Conservation (phyloP, 345 rosid species). For the Bruguiera sexangula region DNA sequence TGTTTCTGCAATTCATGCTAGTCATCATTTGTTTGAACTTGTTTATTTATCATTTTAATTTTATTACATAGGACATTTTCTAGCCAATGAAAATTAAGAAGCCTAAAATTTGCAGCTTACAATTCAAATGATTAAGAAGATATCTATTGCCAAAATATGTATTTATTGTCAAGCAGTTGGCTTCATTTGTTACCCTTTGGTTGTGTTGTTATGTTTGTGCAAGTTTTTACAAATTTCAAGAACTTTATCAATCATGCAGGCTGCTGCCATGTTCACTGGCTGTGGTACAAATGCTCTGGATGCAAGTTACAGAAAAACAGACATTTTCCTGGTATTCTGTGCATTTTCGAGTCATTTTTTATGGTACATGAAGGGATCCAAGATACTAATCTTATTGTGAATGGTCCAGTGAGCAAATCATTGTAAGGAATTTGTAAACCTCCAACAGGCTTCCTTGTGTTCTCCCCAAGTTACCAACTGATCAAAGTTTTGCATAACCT, state of each 20-base stretch:
- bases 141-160: too few species aligned
- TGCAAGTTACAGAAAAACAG: conserved; percentile 85
- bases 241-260: conserved; percentile 42
- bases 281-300: conserved; percentile 68
- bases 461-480: conserved; percentile 94
- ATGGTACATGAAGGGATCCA: conserved; percentile 15
- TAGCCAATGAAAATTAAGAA: too few species aligned
- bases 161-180: too few species aligned
- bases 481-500: conserved; percentile 72
- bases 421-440: conserved; percentile 43
- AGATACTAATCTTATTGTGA: conserved; percentile 20
- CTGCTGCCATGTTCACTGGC: conserved; percentile 62
- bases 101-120: neutral
- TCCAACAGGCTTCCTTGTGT: conserved; percentile 58
- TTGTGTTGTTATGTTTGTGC: too few species aligned
- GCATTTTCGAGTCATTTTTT: conserved; percentile 9
- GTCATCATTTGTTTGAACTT: too few species aligned
- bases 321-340: conserved; percentile 67
- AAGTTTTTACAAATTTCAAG: neutral
- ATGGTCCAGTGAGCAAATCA: conserved; percentile 87
- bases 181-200: too few species aligned
- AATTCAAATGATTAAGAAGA: neutral
- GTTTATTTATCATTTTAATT: too few species aligned
- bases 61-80: too few species aligned
- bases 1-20: too few species aligned